Base-by-base conservation (phyloP, 371 early-diverging fungal species). In the Mucor saturninus region DNA sequence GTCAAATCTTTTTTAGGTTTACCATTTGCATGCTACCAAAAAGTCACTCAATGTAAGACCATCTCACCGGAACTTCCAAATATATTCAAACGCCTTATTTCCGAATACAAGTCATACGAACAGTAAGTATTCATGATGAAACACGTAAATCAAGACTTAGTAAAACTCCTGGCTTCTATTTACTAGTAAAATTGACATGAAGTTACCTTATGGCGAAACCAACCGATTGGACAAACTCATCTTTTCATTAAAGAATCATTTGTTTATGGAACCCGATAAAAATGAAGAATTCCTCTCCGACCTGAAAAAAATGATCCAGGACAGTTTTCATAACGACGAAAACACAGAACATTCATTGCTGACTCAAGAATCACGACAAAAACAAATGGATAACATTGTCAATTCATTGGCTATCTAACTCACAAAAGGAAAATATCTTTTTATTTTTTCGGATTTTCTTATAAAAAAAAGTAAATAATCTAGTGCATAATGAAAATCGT, bases 61-160 rank as follows among this genome's bases (percentile, higher is more conserved):
- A 65, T 83, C 4, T 72, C 77, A 2, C 62, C 57, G 7, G 79
- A 84, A 28, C 63, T 84, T 26, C 76, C 81, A 51, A 61, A 74
- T 14, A 80, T 80, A 46, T 61, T 85, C 13, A 56, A 74, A 6
- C 66, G 70, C 4, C 63, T 85, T 52, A 68, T 84, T 2, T 56
- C 72, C 1, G 79, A 83, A 57, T 85, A 83, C 48, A 73, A 79
- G n/a, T 63, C 66, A 14, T 76, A 87, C 62, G 77, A 83, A 49
- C 83, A 86, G 74, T 79, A 73, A 59, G 83, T 35, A 69, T 11
- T 55, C 55, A 3, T 46, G n/a, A 46, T 46, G 35, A 8, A 8
- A 46, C 39, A 42, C 42, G 0, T 9, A 13, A 13, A 42, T 42
- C 6, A 9, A 28, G n/a, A 46, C n/a, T 40, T 21, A 21, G 21